Conservation (phyloP, 179 eudicot genomes). For the Beta corolliflora region DNA sequence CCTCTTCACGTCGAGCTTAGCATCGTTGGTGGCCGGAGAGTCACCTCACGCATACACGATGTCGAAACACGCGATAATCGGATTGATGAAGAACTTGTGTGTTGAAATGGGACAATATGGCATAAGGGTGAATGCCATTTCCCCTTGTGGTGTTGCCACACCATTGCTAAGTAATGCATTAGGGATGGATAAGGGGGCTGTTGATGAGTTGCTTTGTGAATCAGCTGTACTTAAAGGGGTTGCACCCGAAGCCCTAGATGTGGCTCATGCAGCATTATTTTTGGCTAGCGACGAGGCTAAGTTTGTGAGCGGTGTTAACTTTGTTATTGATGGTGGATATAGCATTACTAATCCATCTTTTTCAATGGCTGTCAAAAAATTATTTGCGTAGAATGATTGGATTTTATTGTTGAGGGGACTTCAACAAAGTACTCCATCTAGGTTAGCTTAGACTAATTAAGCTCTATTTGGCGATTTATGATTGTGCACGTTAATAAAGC, state of each 20-base stretch:
- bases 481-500: too few species aligned
- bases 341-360: conserved; percentile 40
- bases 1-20: conserved; percentile 39
- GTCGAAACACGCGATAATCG: conserved; percentile 47
- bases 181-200: background rate
- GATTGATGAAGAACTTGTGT: conserved; percentile 42
- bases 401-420: background rate
- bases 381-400: background rate
- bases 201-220: conserved; percentile 24
- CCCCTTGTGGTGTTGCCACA: conserved; percentile 32
- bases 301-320: conserved; percentile 44
- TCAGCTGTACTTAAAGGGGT: conserved; percentile 38
- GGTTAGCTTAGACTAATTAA: too few species aligned
- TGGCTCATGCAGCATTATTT: conserved; percentile 42
- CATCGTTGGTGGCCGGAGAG: conserved; percentile 27
- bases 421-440: too few species aligned
- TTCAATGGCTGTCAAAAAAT: conserved; percentile 21
- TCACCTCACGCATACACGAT: conserved; percentile 42
- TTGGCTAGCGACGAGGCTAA: conserved; percentile 46
- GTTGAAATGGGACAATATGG: conserved; percentile 47
- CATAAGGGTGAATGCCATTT: conserved; percentile 46
- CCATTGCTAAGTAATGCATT: conserved; percentile 14
- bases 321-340: conserved; percentile 51
- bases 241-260: conserved; percentile 31
- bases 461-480: too few species aligned